Evolutionary conservation across 75 land plant genomes (phyloP).

Genomic region (Gnetum montanum): DNA sequence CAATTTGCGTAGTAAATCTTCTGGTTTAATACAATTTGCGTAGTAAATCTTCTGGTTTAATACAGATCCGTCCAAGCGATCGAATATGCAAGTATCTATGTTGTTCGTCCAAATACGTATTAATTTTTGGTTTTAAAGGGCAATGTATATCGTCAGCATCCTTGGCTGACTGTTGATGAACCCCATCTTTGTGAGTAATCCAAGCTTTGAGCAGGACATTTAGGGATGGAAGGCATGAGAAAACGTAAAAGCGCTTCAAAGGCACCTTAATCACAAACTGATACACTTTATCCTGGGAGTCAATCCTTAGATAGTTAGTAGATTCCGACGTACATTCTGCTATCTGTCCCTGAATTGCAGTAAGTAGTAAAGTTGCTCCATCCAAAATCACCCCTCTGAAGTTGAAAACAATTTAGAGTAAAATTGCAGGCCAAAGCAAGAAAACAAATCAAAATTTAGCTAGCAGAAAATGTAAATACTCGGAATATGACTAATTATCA

Average conservation of each 20-base stretch:
- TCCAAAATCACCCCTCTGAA: constrained; percentile 5
- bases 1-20: too few relatives aligned
- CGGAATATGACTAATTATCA: too few relatives aligned
- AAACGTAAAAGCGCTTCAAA: background rate
- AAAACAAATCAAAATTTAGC: too few relatives aligned
- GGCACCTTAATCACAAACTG: constrained; percentile 2
- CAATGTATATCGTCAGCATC: background rate
- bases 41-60: too few relatives aligned
- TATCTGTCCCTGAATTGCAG: constrained; percentile 3
- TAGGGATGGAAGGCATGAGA: constrained; percentile 2
- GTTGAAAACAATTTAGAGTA: too few relatives aligned
- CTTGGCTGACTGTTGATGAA: background rate
- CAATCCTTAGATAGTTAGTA: background rate
- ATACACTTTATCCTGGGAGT: background rate
- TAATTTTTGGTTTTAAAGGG: too few relatives aligned
- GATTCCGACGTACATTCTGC: background rate
- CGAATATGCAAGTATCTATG: too few relatives aligned
- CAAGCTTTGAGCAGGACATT: constrained; percentile 6
- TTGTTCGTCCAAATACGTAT: too few relatives aligned
- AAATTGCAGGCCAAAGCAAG: too few relatives aligned
- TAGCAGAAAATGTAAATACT: too few relatives aligned
- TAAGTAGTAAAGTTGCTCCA: constrained; percentile 1
- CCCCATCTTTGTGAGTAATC: background rate
- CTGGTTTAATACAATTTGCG: too few relatives aligned
- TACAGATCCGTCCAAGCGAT: too few relatives aligned